Base-by-base conservation (phyloP, 169 alveolate genomes). In the Eimeria necatrix region DNA sequence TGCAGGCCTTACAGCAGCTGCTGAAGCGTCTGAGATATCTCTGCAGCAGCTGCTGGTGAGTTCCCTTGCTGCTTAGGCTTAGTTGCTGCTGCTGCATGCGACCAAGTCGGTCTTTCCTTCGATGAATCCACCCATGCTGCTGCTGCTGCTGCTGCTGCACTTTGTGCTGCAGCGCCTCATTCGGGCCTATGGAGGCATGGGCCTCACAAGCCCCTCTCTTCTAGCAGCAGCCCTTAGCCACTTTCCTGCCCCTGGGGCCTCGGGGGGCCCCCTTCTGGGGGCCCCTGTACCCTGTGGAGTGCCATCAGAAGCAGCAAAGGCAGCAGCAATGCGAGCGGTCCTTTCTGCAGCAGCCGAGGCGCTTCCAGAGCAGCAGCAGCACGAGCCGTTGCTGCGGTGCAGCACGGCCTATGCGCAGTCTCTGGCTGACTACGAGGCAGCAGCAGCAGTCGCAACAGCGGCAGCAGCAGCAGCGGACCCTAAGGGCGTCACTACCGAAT, bases 131-230 rank as follows among this genome's bases (percentile, higher is more conserved):
- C 86, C 46, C 32, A 32, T 74, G 61, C 61, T 74, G 61, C 86
- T 32, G 61, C 60, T 32, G 32, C 56, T 41, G 61, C 52, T 74
- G 86, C 41, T 74, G 86, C 8, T 26, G 86, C 86, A 18, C 14
- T 18, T 84, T 74, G 10, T 64, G 80, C 61, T 84, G 91, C 91
- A 84, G 91, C 91, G 91, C 14, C 91, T 84, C 56, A n/a, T 84
- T 26, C 91, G 76, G 24, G 91, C 91, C 60, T 84, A 84, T 76
- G 61, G 91, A 4, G 76, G 59, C 59, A 48, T 84, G 76, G 91
- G 91, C 26, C 71, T 84, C 71, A 56, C 76, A 51, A 84, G 91
- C 49, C 91, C 91, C 18, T 84, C 91, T 32, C 78, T 84, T 2
- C 18, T 59, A 56, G 53, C 91, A 84, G 91, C 91, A 56, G 91